These are phyloP conservation scores for Nitzschia sp. DNA, from an alignment of 108 stramenopile species.

Conservation along the genomic window DNA sequence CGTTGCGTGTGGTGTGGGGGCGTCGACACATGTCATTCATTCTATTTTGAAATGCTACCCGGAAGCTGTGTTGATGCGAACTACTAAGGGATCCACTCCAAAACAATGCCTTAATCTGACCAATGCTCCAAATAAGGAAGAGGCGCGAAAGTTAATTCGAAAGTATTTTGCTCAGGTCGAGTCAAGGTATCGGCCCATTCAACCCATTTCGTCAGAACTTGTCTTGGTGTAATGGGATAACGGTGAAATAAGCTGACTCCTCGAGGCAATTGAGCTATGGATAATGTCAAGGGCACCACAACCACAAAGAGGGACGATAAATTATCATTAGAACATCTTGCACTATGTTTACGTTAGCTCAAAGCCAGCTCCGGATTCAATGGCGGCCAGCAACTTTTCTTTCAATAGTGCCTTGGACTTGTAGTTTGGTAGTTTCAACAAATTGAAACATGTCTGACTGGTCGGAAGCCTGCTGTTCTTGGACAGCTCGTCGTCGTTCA, in stretches of 20 bases:
- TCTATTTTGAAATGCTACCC: slow-evolving; percentile 68
- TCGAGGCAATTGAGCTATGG: too few species aligned
- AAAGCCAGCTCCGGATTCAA: slow-evolving; percentile 95
- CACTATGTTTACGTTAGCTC: slow-evolving; percentile 93
- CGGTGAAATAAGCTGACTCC: too few species aligned
- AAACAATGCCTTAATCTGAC: slow-evolving; percentile 49
- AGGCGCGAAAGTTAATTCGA: slow-evolving; percentile 34
- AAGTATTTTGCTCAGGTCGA: slow-evolving; percentile 24
- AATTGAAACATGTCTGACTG: slow-evolving; percentile 95
- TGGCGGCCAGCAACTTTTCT: slow-evolving; percentile 94
- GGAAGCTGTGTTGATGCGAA: slow-evolving; percentile 64
- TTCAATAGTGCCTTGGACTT: slow-evolving; percentile 72
- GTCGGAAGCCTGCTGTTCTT: slow-evolving; percentile 86
- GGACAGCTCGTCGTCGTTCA: slow-evolving; percentile 59
- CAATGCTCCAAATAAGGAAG: slow-evolving; percentile 40
- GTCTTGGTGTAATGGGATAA: slow-evolving; percentile 31
- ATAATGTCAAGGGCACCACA: neutral
- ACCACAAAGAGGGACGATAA: neutral
- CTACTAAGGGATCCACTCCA: slow-evolving; percentile 64
- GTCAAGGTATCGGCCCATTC: slow-evolving; percentile 26
- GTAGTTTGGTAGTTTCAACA: slow-evolving; percentile 97
- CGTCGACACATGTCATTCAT: slow-evolving; percentile 65
- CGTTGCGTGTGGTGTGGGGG: slow-evolving; percentile 78
- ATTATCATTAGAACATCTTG: neutral
- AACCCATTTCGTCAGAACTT: slow-evolving; percentile 27